phyloP scores from a whole-genome alignment of 2,329 filamentous ascomycete genomes.

The Elsinoe batatas region DNA sequence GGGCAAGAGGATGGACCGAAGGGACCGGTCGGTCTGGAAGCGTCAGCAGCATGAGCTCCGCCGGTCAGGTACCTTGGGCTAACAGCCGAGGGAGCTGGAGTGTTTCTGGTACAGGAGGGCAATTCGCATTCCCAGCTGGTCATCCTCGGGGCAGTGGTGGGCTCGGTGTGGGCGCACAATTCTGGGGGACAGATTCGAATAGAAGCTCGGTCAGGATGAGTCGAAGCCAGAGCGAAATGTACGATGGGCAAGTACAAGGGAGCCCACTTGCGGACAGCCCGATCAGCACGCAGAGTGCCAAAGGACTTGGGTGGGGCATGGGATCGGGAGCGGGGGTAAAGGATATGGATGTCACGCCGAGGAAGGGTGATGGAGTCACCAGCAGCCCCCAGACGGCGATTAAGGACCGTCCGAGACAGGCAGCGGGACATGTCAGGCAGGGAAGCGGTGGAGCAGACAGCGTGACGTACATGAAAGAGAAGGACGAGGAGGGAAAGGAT shows the following conservation, averaged over 20 bases:
- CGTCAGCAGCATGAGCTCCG: slow-evolving; percentile 12
- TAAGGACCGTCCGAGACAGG: slow-evolving; percentile 15
- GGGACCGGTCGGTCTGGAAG: slow-evolving; percentile 11
- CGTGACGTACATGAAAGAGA: slow-evolving; percentile 56
- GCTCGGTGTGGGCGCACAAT: neutral
- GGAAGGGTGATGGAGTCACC: slow-evolving; percentile 12
- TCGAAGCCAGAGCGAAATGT: slow-evolving; percentile 9
- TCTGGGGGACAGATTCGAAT: neutral
- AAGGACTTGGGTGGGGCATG: slow-evolving; percentile 1
- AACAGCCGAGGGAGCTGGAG: slow-evolving; percentile 4
- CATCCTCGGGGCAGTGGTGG: neutral
- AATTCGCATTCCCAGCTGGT: neutral
- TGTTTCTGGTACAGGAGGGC: neutral
- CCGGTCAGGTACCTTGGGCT: slow-evolving; percentile 2
- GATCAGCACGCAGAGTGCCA: slow-evolving; percentile 9
- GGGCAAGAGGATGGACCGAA: slow-evolving; percentile 11
- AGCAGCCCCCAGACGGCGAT: slow-evolving; percentile 17
- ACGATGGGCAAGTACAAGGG: neutral
- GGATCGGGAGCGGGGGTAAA: neutral
- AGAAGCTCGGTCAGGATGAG: slow-evolving; percentile 2
- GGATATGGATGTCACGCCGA: slow-evolving; percentile 18
- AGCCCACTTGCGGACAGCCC: slow-evolving; percentile 15
- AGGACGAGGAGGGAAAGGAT: slow-evolving; percentile 50
- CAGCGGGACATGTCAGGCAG: slow-evolving; percentile 16
- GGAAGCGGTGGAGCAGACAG: slow-evolving; percentile 50